Percentiles rank a stretch among this genome's conserved stretches.
Evolutionary conservation across 495 filamentous ascomycete species (phyloP).

Genomic region (Jackrogersella minutella): DNA sequence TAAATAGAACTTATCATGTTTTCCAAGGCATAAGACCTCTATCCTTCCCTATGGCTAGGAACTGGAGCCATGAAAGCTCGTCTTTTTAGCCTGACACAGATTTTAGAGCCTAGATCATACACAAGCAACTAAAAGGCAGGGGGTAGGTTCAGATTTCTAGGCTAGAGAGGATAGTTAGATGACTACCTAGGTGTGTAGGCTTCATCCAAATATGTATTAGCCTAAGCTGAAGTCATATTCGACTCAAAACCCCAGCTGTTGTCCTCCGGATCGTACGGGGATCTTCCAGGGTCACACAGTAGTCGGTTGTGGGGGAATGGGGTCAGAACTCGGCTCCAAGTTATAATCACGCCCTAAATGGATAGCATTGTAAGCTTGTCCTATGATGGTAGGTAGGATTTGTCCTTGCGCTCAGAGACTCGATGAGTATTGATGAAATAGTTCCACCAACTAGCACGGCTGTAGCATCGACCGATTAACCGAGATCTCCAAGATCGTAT

Average conservation of each 20-base stretch:
- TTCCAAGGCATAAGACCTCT: neutral
- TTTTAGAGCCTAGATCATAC: too few species aligned
- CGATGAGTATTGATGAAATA: neutral
- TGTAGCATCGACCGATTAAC: conserved; percentile 21
- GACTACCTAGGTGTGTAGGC: neutral
- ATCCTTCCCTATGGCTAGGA: too few species aligned
- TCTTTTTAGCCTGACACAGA: too few species aligned
- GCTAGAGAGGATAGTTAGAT: too few species aligned
- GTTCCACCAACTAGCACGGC: conserved; percentile 10
- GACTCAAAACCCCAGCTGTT: conserved; percentile 5
- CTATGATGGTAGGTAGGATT: neutral
- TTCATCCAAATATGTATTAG: too few species aligned
- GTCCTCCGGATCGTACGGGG: conserved; percentile 23
- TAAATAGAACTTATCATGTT: neutral
- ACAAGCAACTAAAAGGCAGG: too few species aligned
- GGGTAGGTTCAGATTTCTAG: too few species aligned
- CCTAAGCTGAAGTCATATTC: conserved; percentile 11
- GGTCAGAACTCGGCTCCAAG: neutral
- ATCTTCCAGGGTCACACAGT: neutral
- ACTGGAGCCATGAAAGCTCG: too few species aligned
- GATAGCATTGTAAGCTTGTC: neutral
- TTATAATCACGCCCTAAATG: neutral
- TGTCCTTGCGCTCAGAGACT: too few species aligned
- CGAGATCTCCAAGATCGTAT: conserved; percentile 18
- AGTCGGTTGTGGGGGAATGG: conserved; percentile 2